These are phyloP conservation scores for Exobasidium rhododendri DNA, from an alignment of 1,284 basidiomycete species.

Conservation along the genomic window DNA sequence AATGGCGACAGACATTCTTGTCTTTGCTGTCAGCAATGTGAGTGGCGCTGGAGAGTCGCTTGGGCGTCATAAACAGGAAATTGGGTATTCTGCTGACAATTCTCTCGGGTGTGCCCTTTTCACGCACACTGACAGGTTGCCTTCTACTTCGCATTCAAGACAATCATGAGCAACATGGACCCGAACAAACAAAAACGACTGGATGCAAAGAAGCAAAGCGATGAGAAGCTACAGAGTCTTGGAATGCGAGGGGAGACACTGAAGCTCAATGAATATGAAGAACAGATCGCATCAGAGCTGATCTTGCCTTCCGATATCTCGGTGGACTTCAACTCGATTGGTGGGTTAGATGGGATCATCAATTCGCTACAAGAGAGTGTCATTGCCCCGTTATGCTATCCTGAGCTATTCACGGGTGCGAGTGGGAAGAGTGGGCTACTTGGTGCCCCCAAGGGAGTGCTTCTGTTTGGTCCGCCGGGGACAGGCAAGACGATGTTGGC, in stretches of 20 bases:
- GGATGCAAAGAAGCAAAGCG: constrained; percentile 49
- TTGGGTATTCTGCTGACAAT: too few relatives aligned
- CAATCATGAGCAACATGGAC: constrained; percentile 54
- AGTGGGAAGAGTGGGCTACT: constrained; percentile 66
- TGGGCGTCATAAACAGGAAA: too few relatives aligned
- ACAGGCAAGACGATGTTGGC: constrained; percentile 58
- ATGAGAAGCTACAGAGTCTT: constrained; percentile 49
- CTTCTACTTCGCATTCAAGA: constrained; percentile 57
- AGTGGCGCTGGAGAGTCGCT: neutral
- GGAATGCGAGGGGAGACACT: constrained; percentile 38
- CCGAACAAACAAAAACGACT: constrained; percentile 53
- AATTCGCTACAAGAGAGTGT: constrained; percentile 87
- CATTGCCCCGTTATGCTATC: constrained; percentile 91
- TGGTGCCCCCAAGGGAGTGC: constrained; percentile 61
- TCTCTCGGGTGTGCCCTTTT: too few relatives aligned
- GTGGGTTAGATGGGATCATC: constrained; percentile 92
- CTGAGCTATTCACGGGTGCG: constrained; percentile 73
- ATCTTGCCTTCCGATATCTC: constrained; percentile 59
- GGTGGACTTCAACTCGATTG: constrained; percentile 66
- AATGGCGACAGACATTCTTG: constrained; percentile 41
- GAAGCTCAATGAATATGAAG: constrained; percentile 52
- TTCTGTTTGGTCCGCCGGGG: constrained; percentile 58
- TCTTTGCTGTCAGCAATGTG: constrained; percentile 16
- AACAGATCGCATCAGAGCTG: constrained; percentile 61
- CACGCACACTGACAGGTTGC: constrained; percentile 44